These are phyloP conservation scores for Coemansia sp. DNA, from an alignment of 192 early-diverging fungal genomes.

Conservation along the genomic window DNA sequence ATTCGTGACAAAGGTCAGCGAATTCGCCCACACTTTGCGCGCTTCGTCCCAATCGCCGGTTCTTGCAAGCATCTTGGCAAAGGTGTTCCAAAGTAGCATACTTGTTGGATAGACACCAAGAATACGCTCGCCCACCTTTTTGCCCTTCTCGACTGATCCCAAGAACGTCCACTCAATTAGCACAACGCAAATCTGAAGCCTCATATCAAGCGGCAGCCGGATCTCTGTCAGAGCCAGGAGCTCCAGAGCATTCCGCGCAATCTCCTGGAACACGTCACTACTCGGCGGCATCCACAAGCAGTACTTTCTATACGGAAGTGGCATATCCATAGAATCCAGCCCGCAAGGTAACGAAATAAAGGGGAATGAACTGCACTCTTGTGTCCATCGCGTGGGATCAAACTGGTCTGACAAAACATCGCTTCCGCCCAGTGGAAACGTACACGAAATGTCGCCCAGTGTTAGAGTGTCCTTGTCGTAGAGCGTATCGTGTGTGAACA, in stretches of 20 bases:
- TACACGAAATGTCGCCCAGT: conserved; percentile 12
- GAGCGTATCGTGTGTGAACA: conserved; percentile 10
- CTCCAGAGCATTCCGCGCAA: conserved; percentile 9
- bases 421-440: not conserved
- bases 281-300: conserved; percentile 23
- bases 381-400: not conserved
- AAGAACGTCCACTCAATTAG: conserved; percentile 31
- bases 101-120: conserved; percentile 11
- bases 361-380: conserved; percentile 7
- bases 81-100: conserved; percentile 30
- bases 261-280: not conserved
- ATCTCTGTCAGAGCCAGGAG: not conserved
- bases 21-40: conserved; percentile 26
- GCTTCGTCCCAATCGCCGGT: conserved; percentile 27
- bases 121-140: conserved; percentile 5
- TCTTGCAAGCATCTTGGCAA: conserved; percentile 41
- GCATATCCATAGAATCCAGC: conserved; percentile 28
- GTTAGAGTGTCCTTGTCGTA: not conserved
- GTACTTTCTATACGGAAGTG: conserved; percentile 17
- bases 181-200: conserved; percentile 8
- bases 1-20: not conserved
- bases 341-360: conserved; percentile 25
- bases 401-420: not conserved
- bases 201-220: not conserved
- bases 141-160: conserved; percentile 6